phyloP scores from a whole-genome alignment of 768 basidiomycete genomes.

The Termitomyces sp. region DNA sequence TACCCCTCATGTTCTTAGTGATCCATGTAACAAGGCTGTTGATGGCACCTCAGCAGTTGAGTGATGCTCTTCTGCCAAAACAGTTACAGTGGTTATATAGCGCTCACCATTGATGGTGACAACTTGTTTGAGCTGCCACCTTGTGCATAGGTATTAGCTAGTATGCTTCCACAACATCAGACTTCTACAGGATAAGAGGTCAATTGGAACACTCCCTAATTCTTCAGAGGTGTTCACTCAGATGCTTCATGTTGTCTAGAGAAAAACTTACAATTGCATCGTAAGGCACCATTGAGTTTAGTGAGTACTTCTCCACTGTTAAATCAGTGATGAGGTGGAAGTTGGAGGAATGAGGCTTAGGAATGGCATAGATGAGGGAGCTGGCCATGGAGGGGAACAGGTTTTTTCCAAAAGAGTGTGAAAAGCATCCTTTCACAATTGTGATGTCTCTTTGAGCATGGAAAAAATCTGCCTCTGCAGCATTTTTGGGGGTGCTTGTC shows the following conservation, averaged over 20 bases:
- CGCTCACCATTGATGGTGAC: constrained; percentile 24
- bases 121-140: constrained; percentile 30
- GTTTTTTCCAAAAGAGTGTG: constrained; percentile 26
- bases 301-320: constrained; percentile 24
- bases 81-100: constrained; percentile 28
- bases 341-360: constrained; percentile 29
- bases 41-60: constrained; percentile 23
- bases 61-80: constrained; percentile 28
- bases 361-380: constrained; percentile 35
- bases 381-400: constrained; percentile 43
- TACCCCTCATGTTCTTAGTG: constrained; percentile 22
- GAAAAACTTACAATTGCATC: constrained; percentile 19
- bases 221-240: too few relatives aligned
- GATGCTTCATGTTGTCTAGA: constrained; percentile 31
- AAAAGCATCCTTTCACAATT: constrained; percentile 21
- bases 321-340: constrained; percentile 37
- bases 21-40: constrained; percentile 30
- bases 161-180: constrained; percentile 34
- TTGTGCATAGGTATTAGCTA: constrained; percentile 25
- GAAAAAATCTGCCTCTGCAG: neutral
- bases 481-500: neutral
- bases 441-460: constrained; percentile 22
- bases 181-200: constrained; percentile 32
- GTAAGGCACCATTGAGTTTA: constrained; percentile 32
- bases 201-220: too few relatives aligned